Conservation (phyloP, 805 yeast genomes). For the Nakazawaea pomicola region DNA sequence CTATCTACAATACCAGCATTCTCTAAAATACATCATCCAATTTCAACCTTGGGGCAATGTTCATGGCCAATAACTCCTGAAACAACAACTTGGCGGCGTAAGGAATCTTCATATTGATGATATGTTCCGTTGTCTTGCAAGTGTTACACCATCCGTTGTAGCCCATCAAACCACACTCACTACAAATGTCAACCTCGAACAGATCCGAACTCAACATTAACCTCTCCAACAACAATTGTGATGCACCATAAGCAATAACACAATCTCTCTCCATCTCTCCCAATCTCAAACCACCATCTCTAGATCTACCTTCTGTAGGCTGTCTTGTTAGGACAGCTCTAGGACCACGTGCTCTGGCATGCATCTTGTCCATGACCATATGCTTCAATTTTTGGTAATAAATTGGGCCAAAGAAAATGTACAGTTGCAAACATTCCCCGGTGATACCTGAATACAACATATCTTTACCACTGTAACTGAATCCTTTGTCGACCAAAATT, state of each 20-base stretch:
- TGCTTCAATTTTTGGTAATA: constrained; percentile 97
- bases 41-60: constrained; percentile 92
- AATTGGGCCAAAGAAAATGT: constrained; percentile 97
- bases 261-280: constrained; percentile 99
- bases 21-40: constrained; percentile 77
- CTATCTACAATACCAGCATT: constrained; percentile 3
- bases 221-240: constrained; percentile 88
- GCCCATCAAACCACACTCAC: constrained; percentile 94
- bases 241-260: constrained; percentile 98
- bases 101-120: constrained; percentile 93
- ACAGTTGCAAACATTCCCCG: constrained; percentile 95
- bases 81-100: constrained; percentile 97
- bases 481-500: constrained; percentile 85
- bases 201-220: constrained; percentile 97
- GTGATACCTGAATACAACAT: constrained; percentile 97
- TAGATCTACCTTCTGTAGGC: constrained; percentile 97
- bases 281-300: constrained; percentile 97
- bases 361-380: constrained; percentile 99
- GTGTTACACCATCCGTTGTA: constrained; percentile 97
- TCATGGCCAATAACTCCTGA: constrained; percentile 98
- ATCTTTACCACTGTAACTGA: constrained; percentile 93
- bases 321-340: constrained; percentile 97
- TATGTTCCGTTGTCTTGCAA: constrained; percentile 82
- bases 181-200: constrained; percentile 94
- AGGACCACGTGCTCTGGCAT: constrained; percentile 99